A percentile compares a stretch with the other conserved stretches of the same genome.
Evolutionary conservation across 1,284 basidiomycete species (phyloP).

Genomic region (Stereum hirsutum): DNA sequence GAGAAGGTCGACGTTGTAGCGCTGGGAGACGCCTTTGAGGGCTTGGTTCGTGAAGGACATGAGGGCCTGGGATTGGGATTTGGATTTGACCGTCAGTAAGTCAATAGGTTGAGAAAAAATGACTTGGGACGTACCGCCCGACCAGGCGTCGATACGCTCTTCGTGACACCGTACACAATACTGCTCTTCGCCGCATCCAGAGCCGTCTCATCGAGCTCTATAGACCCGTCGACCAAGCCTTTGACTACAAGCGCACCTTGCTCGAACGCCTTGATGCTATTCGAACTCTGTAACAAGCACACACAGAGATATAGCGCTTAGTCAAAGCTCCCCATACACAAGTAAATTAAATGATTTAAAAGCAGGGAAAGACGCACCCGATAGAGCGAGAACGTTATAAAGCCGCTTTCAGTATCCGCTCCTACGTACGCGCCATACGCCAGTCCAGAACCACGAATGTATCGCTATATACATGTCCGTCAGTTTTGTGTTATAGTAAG

Average conservation of each 20-base stretch:
- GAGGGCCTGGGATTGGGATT: conserved; percentile 41
- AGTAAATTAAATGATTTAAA: too few relatives aligned
- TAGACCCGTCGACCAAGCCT: conserved; percentile 69
- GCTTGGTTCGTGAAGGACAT: conserved; percentile 84
- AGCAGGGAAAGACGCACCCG: conserved; percentile 46
- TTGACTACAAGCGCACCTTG: conserved; percentile 74
- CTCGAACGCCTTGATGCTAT: conserved; percentile 76
- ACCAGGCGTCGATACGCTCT: conserved; percentile 75
- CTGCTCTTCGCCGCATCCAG: conserved; percentile 91
- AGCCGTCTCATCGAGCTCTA: conserved; percentile 74
- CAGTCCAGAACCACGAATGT: conserved; percentile 85
- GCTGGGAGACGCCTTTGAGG: conserved; percentile 70
- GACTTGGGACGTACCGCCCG: conserved; percentile 75
- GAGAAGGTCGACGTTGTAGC: conserved; percentile 67
- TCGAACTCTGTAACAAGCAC: conserved; percentile 61
- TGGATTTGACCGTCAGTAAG: background rate
- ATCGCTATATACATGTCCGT: conserved; percentile 35
- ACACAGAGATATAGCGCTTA: background rate
- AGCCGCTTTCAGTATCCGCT: conserved; percentile 76
- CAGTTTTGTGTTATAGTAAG: conserved; percentile 2
- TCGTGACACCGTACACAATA: conserved; percentile 80
- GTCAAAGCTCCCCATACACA: too few relatives aligned
- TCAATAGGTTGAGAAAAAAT: conserved; percentile 3
- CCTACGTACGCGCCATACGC: conserved; percentile 88
- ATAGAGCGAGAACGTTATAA: conserved; percentile 78